A percentile compares a stretch with the other conserved stretches of the same genome.
Conservation (phyloP, 129 eudicot genomes). For the Ambrosia trifida region DNA sequence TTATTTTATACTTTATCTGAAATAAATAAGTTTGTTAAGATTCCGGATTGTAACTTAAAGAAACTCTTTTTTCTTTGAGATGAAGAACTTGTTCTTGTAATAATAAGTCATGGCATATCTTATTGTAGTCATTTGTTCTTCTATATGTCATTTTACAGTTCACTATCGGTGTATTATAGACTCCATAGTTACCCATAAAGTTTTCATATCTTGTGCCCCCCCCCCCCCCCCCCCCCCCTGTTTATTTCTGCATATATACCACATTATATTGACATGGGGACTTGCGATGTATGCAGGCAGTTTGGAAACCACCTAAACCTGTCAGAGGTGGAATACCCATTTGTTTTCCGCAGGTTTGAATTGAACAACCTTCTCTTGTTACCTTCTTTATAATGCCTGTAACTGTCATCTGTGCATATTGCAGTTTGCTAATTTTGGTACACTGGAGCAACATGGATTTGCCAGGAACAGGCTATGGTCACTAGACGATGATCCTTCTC, state of each 20-base stretch:
- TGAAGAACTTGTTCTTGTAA: constrained; percentile 16
- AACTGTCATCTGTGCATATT: constrained; percentile 28
- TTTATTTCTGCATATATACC: not conserved
- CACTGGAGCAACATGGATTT: constrained; percentile 86
- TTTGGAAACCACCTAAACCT: constrained; percentile 73
- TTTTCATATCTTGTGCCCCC: not conserved
- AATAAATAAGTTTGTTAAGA: not conserved
- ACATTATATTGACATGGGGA: constrained; percentile 20
- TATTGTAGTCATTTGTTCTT: constrained; percentile 10
- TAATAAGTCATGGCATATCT: constrained; percentile 1
- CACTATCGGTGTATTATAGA: not conserved
- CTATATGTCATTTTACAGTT: not conserved
- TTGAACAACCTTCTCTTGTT: constrained; percentile 18
- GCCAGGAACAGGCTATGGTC: constrained; percentile 89
- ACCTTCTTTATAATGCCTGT: constrained; percentile 23
- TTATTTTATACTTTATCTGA: not conserved
- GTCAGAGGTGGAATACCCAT: constrained; percentile 84
- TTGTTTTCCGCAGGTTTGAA: constrained; percentile 87
- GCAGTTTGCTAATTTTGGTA: constrained; percentile 81
- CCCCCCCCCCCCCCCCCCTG: not conserved
- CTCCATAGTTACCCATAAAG: not conserved
- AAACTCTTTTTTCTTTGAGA: not conserved
- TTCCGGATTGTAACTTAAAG: not conserved
- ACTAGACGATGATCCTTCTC: constrained; percentile 73
- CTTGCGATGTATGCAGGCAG: constrained; percentile 48